Evolutionary conservation across 352 stramenopile genomes (phyloP).

Genomic region (Globisporangium parvum): DNA sequence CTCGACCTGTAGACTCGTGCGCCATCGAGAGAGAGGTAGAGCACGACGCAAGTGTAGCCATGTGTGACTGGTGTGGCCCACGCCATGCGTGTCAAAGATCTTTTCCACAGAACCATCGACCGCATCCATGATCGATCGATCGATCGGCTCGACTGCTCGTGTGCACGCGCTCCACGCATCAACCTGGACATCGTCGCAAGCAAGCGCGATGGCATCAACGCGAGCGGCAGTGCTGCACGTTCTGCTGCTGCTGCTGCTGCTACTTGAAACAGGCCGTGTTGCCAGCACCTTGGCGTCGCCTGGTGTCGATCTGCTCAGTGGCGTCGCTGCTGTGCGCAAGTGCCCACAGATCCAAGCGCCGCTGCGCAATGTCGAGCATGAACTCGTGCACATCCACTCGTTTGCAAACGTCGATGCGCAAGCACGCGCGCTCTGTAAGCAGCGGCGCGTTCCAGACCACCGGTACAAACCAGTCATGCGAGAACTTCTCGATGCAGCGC

Average conservation of each 20-base stretch:
- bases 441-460: conserved; percentile 22
- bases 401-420: conserved; percentile 25
- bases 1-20: conserved; percentile 1
- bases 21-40: not conserved
- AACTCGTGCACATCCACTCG: conserved; percentile 33
- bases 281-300: not conserved
- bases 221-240: too few species aligned
- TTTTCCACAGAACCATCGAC: too few species aligned
- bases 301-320: not conserved
- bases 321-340: not conserved
- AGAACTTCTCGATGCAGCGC: conserved; percentile 28
- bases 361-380: conserved; percentile 19
- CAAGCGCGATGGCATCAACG: too few species aligned
- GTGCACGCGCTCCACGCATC: too few species aligned
- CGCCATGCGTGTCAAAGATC: too few species aligned
- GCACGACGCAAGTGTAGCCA: not conserved
- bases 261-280: not conserved
- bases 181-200: too few species aligned
- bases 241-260: not conserved
- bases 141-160: too few species aligned
- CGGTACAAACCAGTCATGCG: conserved; percentile 19
- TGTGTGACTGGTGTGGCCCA: not conserved
- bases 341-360: conserved; percentile 24
- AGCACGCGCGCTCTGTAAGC: conserved; percentile 17
- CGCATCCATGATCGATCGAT: too few species aligned